phyloP scores from a whole-genome alignment of 805 yeast genomes.

The Komagataella ulmi region DNA sequence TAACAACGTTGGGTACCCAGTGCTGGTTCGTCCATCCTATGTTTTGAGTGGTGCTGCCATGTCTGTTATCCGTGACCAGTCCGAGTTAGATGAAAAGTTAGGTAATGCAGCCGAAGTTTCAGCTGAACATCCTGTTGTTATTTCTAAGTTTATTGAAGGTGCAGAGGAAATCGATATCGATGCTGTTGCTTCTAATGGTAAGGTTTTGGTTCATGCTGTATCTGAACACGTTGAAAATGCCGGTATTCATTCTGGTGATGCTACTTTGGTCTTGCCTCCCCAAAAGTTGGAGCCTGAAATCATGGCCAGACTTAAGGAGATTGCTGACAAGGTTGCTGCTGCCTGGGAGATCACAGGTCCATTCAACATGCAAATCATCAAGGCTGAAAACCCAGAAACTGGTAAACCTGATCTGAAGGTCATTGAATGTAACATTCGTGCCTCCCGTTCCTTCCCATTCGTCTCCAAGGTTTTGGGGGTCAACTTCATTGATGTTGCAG shows the following conservation, averaged over 20 bases:
- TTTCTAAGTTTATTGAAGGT: constrained; percentile 88
- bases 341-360: constrained; percentile 98
- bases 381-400: constrained; percentile 49
- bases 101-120: constrained; percentile 86
- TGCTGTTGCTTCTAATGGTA: constrained; percentile 87
- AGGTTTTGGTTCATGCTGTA: constrained; percentile 85
- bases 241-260: constrained; percentile 98
- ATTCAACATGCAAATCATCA: constrained; percentile 94
- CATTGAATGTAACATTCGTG: constrained; percentile 97
- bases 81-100: constrained; percentile 72
- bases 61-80: constrained; percentile 76
- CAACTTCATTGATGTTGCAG: constrained; percentile 91
- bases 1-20: constrained; percentile 81
- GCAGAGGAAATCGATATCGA: constrained; percentile 97
- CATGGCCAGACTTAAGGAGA: constrained; percentile 65
- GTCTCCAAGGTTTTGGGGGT: constrained; percentile 93
- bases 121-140: constrained; percentile 94
- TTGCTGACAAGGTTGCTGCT: constrained; percentile 84
- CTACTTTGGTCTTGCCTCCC: constrained; percentile 90
- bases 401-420: constrained; percentile 69
- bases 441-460: constrained; percentile 98
- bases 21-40: constrained; percentile 92
- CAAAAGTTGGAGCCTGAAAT: constrained; percentile 55
- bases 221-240: constrained; percentile 98
- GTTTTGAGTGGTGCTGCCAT: constrained; percentile 98